Percentiles rank a stretch among this genome's conserved stretches.
Evolutionary conservation across 208 protist species (phyloP).

Genomic region (Trypanosoma scelopori): DNA sequence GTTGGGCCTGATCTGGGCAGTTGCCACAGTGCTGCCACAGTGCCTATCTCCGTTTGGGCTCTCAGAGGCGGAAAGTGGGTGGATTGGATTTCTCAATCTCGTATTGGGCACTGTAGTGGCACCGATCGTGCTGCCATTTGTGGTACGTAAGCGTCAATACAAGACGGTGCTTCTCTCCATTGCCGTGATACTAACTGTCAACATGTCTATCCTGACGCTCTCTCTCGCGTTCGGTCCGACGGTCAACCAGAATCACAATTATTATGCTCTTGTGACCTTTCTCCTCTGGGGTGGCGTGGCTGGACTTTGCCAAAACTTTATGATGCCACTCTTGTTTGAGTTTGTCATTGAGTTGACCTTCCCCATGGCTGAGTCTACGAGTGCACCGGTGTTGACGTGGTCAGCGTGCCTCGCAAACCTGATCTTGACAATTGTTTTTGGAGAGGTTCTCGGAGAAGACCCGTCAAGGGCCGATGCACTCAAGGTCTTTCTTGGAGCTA

Average conservation of each 20-base stretch:
- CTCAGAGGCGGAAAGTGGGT: constrained; percentile 53
- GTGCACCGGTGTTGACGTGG: constrained; percentile 69
- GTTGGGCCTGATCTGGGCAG: constrained; percentile 69
- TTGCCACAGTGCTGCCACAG: constrained; percentile 76
- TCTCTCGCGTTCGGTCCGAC: constrained; percentile 61
- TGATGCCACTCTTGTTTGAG: constrained; percentile 84
- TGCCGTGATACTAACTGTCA: constrained; percentile 36
- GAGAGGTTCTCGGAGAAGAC: constrained; percentile 52
- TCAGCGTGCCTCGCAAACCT: constrained; percentile 66
- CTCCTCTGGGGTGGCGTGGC: constrained; percentile 58
- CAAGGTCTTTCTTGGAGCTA: constrained; percentile 58
- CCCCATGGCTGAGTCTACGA: constrained; percentile 69
- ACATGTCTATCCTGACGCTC: constrained; percentile 50
- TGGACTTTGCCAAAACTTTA: constrained; percentile 74
- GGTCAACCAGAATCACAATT: constrained; percentile 31
- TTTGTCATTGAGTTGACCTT: constrained; percentile 84
- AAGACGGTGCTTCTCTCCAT: constrained; percentile 54
- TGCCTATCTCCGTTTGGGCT: constrained; percentile 67
- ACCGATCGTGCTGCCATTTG: constrained; percentile 66
- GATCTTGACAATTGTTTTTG: constrained; percentile 57
- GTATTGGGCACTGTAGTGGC: constrained; percentile 57
- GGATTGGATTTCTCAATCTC: constrained; percentile 75
- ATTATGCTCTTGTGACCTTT: constrained; percentile 52
- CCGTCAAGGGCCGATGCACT: constrained; percentile 41
- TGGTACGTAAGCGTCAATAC: constrained; percentile 47